Evolutionary conservation across 1,284 basidiomycete genomes (phyloP).

Genomic region (Retiboletus flavoniger): DNA sequence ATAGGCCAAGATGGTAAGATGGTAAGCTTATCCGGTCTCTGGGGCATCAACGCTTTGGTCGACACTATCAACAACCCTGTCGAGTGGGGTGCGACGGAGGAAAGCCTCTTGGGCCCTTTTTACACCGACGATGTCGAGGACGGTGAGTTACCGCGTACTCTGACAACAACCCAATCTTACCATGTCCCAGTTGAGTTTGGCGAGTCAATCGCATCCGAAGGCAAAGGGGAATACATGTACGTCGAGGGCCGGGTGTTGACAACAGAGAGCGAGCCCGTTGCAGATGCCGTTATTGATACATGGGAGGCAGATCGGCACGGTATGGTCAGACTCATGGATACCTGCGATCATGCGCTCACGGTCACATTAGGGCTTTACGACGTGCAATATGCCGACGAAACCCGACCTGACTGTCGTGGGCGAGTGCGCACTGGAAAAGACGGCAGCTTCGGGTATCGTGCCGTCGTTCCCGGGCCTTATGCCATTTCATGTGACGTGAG

Average conservation of each 20-base stretch:
- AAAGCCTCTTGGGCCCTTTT: slow-evolving; percentile 83
- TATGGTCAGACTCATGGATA: not conserved
- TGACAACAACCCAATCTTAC: not conserved
- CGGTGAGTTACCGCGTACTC: slow-evolving; percentile 42
- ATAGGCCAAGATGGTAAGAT: slow-evolving; percentile 78
- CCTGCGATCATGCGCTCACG: not conserved
- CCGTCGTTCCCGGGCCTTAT: slow-evolving; percentile 51
- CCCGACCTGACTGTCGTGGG: slow-evolving; percentile 75
- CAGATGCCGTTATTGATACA: slow-evolving; percentile 71
- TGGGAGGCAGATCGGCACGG: slow-evolving; percentile 79
- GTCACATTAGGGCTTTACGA: too few relatives aligned
- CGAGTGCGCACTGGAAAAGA: slow-evolving; percentile 60
- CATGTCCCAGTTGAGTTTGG: slow-evolving; percentile 49
- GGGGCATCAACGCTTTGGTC: slow-evolving; percentile 78
- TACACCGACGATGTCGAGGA: slow-evolving; percentile 78
- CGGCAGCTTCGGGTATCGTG: slow-evolving; percentile 72
- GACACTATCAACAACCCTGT: slow-evolving; percentile 77
- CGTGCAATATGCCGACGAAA: slow-evolving; percentile 58
- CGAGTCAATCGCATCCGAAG: slow-evolving; percentile 73
- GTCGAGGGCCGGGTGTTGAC: slow-evolving; percentile 71
- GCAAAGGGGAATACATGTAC: slow-evolving; percentile 80
- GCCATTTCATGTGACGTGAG: slow-evolving; percentile 45
- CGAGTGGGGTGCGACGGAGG: slow-evolving; percentile 64
- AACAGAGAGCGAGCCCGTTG: slow-evolving; percentile 64
- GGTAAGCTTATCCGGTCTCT: slow-evolving; percentile 76